phyloP scores from a whole-genome alignment of 305 asterid genomes.

The Plantago coronopus region DNA sequence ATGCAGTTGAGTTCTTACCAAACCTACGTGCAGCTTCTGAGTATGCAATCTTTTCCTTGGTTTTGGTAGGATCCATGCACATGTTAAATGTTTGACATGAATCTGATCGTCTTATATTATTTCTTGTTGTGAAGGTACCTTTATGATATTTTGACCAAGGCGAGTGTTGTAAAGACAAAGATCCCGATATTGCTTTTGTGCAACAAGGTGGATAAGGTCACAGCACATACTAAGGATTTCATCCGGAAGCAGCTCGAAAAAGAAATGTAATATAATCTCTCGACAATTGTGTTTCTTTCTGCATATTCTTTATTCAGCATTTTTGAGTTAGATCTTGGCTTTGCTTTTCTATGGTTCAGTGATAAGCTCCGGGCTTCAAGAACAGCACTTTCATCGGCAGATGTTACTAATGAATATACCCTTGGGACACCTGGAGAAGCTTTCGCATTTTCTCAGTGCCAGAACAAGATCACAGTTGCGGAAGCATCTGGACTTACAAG shows the following conservation, averaged over 20 bases:
- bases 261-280: conserved; percentile 63
- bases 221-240: conserved; percentile 87
- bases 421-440: conserved; percentile 67
- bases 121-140: conserved; percentile 52
- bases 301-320: background rate
- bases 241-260: conserved; percentile 79
- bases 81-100: conserved; percentile 2
- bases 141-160: conserved; percentile 74
- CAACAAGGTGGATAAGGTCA: conserved; percentile 90
- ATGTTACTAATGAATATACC: conserved; percentile 50
- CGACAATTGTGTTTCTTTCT: background rate
- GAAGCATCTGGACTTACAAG: conserved; percentile 66
- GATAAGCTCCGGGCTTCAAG: conserved; percentile 85
- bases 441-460: conserved; percentile 62
- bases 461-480: conserved; percentile 49
- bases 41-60: conserved; percentile 32
- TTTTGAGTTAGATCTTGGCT: background rate
- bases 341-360: conserved; percentile 31
- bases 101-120: background rate
- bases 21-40: conserved; percentile 72
- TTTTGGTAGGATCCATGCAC: too few relatives aligned
- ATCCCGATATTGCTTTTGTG: conserved; percentile 68
- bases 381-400: conserved; percentile 75
- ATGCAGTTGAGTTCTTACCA: conserved; percentile 79
- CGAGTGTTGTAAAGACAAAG: conserved; percentile 63